phyloP scores from a whole-genome alignment of 2,329 filamentous ascomycete species.

The Xylogone sp. region DNA sequence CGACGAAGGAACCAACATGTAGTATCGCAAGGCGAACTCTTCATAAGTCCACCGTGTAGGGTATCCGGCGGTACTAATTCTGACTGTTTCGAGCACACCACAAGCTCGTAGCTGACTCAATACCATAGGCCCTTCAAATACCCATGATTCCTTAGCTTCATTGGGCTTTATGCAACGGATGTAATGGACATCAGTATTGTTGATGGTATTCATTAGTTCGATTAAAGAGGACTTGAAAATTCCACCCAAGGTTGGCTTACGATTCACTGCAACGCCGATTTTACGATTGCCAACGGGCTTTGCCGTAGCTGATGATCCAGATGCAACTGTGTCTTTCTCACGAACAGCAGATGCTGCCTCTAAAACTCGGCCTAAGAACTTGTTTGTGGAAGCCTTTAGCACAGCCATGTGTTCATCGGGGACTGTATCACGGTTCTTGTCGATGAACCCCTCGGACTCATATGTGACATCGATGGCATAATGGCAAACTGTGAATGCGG shows the following conservation, averaged over 20 bases:
- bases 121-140: slow-evolving; percentile 98
- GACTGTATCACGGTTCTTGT: slow-evolving; percentile 98
- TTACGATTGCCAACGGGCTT: slow-evolving; percentile 79
- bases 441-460: slow-evolving; percentile 97
- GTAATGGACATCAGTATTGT: slow-evolving; percentile 97
- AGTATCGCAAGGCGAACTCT: slow-evolving; percentile 95
- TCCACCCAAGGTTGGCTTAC: slow-evolving; percentile 94
- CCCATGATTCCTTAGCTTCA: slow-evolving; percentile 94
- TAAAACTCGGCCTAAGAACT: slow-evolving; percentile 79
- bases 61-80: slow-evolving; percentile 96
- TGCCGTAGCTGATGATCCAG: slow-evolving; percentile 64
- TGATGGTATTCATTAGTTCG: slow-evolving; percentile 96
- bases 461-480: slow-evolving; percentile 98
- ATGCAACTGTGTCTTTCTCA: slow-evolving; percentile 73
- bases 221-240: slow-evolving; percentile 99
- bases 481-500: slow-evolving; percentile 95
- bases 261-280: slow-evolving; percentile 86
- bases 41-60: slow-evolving; percentile 98
- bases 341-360: slow-evolving; percentile 81
- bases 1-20: slow-evolving; percentile 89
- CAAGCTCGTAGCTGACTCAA: slow-evolving; percentile 94
- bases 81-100: slow-evolving; percentile 96
- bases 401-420: slow-evolving; percentile 98
- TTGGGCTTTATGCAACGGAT: slow-evolving; percentile 99
- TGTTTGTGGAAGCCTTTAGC: slow-evolving; percentile 76